Evolutionary conservation across 371 early-diverging fungal species (phyloP).

Genomic region (Mortierella sp.): DNA sequence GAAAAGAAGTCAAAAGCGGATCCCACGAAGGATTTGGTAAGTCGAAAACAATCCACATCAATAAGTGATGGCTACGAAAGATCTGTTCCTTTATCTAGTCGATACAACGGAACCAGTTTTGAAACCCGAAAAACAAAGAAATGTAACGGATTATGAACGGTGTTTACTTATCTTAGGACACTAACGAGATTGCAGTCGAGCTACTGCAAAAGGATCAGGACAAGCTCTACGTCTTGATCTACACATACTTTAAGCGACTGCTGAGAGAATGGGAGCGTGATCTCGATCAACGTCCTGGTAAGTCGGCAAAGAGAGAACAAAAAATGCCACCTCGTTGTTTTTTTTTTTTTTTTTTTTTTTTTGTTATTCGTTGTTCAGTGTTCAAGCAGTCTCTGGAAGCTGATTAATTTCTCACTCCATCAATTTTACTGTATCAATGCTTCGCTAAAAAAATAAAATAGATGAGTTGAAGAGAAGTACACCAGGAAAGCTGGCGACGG

Average conservation of each 20-base stretch:
- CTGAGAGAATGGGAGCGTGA: slow-evolving; percentile 91
- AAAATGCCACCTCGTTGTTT: too few species aligned
- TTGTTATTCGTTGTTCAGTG: too few species aligned
- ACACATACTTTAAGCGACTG: slow-evolving; percentile 84
- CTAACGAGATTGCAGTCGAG: slow-evolving; percentile 66
- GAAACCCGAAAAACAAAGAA: too few species aligned
- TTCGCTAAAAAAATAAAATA: slow-evolving; percentile 23
- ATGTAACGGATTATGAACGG: too few species aligned
- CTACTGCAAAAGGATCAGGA: slow-evolving; percentile 84
- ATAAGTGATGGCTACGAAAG: too few species aligned
- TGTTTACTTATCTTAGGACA: too few species aligned
- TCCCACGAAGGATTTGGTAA: slow-evolving; percentile 38
- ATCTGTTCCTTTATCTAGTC: background rate
- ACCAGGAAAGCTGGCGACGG: slow-evolving; percentile 83
- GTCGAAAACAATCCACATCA: too few species aligned
- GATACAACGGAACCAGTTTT: too few species aligned
- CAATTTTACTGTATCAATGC: background rate
- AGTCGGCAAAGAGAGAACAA: too few species aligned
- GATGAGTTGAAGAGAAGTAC: slow-evolving; percentile 75
- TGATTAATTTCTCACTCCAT: too few species aligned
- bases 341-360: too few species aligned
- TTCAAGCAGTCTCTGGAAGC: too few species aligned
- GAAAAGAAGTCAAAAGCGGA: slow-evolving; percentile 57
- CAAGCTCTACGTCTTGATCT: slow-evolving; percentile 77
- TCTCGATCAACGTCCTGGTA: slow-evolving; percentile 81